A percentile compares a stretch with the other conserved stretches of the same genome.
Evolutionary conservation across 176 grass and related monocot genomes (phyloP).

Genomic region (Olyra latifolia): DNA sequence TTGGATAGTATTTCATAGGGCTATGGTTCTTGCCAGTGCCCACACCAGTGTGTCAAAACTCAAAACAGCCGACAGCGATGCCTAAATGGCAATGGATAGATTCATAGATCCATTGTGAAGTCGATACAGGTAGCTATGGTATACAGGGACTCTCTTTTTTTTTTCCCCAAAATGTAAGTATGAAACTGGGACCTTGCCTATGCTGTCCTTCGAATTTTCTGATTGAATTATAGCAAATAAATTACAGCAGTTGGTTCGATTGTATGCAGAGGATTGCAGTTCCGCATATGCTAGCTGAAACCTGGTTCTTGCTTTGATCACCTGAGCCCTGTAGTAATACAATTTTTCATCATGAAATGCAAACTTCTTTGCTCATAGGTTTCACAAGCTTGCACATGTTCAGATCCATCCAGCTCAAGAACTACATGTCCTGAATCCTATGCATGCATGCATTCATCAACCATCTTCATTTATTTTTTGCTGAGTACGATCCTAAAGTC

Average conservation of each 20-base stretch:
- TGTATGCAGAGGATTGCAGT: not conserved
- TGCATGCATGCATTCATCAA: too few relatives aligned
- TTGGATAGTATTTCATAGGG: constrained; percentile 41
- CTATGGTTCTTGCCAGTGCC: not conserved
- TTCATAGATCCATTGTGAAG: not conserved
- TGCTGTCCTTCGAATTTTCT: not conserved
- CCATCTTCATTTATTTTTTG: too few relatives aligned
- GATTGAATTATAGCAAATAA: not conserved
- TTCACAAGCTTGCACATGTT: too few relatives aligned
- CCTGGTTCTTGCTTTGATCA: not conserved
- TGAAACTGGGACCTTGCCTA: not conserved
- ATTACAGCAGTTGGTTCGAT: not conserved
- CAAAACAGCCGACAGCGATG: not conserved
- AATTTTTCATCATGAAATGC: not conserved
- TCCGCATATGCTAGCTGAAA: not conserved
- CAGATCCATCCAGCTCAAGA: too few relatives aligned
- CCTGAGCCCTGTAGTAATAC: not conserved
- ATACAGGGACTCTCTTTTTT: not conserved
- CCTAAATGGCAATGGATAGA: not conserved
- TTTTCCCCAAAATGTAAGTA: not conserved
- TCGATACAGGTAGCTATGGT: not conserved
- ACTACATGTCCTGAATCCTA: too few relatives aligned
- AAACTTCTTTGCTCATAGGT: not conserved
- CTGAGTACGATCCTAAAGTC: too few relatives aligned
- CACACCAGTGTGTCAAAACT: not conserved